Percentiles rank a stretch among this genome's conserved stretches.
phyloP scores from a whole-genome alignment of 208 protist genomes.

The Crithidia bombi region DNA sequence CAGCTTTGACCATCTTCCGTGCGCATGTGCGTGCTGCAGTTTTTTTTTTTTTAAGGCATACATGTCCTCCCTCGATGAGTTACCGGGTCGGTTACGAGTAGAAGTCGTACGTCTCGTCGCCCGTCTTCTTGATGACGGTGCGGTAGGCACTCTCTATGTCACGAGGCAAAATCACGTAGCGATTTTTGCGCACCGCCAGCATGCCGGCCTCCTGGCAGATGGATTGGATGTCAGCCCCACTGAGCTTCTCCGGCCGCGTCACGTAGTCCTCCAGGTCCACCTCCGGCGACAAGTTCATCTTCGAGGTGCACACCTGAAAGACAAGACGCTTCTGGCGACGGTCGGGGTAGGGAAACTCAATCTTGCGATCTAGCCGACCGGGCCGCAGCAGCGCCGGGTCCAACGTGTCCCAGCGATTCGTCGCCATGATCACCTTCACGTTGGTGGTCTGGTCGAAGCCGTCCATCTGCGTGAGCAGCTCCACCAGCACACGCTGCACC shows the following conservation, averaged over 20 bases:
- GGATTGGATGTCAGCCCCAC: conserved; percentile 98
- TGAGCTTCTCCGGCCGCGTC: conserved; percentile 98
- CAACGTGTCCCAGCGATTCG: conserved; percentile 99
- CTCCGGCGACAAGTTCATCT: conserved; percentile 99
- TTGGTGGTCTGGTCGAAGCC: conserved; percentile 99
- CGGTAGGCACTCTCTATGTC: conserved; percentile 99
- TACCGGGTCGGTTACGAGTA: conserved; percentile 68
- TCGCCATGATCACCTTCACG: conserved; percentile 99
- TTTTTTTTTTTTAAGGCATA: background rate
- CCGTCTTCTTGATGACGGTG: conserved; percentile 86
- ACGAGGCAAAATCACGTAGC: conserved; percentile 99
- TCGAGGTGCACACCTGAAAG: conserved; percentile 98
- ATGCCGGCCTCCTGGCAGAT: conserved; percentile 99
- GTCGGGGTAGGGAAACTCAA: conserved; percentile 99
- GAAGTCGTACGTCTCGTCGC: conserved; percentile 86
- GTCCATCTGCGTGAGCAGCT: conserved; percentile 99
- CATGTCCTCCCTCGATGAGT: background rate
- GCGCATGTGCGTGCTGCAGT: no score
- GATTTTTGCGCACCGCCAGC: conserved; percentile 99
- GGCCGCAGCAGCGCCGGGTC: conserved; percentile 99
- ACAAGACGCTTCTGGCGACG: conserved; percentile 99
- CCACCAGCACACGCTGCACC: conserved; percentile 99
- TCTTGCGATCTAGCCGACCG: conserved; percentile 97
- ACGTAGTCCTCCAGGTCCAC: conserved; percentile 98
- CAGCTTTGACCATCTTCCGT: no score